Base-by-base conservation (phyloP, 2,329 filamentous ascomycete genomes). In the Phialophora verrucosa region DNA sequence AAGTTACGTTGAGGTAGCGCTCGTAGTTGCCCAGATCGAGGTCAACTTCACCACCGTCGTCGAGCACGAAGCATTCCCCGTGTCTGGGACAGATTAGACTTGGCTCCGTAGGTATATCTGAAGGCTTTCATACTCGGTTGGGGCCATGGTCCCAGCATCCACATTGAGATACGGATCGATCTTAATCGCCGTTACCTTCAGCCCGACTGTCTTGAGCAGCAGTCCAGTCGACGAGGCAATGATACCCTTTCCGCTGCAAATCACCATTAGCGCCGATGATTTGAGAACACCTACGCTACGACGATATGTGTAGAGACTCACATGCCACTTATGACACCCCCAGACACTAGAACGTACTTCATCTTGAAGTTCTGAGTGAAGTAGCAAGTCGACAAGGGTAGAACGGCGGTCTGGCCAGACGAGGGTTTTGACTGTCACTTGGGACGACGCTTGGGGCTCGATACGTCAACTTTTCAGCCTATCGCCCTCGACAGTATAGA, bases 11-110 rank as follows among this genome's bases (percentile, higher is more conserved):
- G 62, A 97, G 88, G 76, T 96, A 96, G 51, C 90, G 85, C 77
- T 91, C 90, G 79, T 91, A 91, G 78, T 91, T 91, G 70, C 90
- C 90, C 38, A 92, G 83, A 76, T 92, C 90, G 65, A 92, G 85
- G 75, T 91, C 89, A 69, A 88, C 86, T 78, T 92, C 91, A 72
- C 91, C 91, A 70, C 91, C 91, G 74, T 95, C 92, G 73, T 91
- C 88, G 65, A 95, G 85, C 57, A 97, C 93, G 76, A 94, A 97
- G 72, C 91, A 90, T 81, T 97, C 93, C 71, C 93, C 93, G 76
- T 96, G 92, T 78, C 88, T 91, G 71, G 54, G 60, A 55, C 27
- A 53, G 53, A 59, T 66, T 65, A 64, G 67, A 29, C 51, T 44
- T 56, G 58, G 25, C n/a, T 38, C 38, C 12, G 12, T 6, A 11